Conservation (phyloP, 2,329 filamentous ascomycete genomes). For the Penicillium olsonii region DNA sequence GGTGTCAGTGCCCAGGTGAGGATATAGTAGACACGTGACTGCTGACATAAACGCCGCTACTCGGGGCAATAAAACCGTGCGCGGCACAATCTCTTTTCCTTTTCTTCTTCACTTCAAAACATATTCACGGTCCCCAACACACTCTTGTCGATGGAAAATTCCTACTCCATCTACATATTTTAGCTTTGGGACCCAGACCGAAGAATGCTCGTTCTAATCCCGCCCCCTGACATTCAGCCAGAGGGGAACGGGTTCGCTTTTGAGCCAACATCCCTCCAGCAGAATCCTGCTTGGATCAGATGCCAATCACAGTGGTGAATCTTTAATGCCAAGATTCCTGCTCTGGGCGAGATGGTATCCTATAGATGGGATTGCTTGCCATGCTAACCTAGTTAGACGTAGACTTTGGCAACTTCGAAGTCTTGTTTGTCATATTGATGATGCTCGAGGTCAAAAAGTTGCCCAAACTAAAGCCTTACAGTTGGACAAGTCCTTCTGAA, state of each 20-base stretch:
- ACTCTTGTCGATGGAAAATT: constrained; percentile 45
- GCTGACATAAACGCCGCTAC: constrained; percentile 11
- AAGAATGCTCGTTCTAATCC: constrained; percentile 48
- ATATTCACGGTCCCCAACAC: constrained; percentile 47
- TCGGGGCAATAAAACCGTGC: constrained; percentile 7
- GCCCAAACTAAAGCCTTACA: constrained; percentile 40
- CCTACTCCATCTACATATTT: constrained; percentile 46
- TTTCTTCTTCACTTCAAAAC: constrained; percentile 27
- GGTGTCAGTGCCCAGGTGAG: too few relatives aligned
- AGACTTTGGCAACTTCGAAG: constrained; percentile 46
- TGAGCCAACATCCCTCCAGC: constrained; percentile 40
- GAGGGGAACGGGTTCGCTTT: constrained; percentile 48
- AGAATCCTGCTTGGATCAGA: neutral
- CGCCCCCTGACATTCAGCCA: constrained; percentile 32
- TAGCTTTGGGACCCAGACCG: constrained; percentile 44
- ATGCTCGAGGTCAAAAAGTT: constrained; percentile 49
- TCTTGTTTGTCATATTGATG: constrained; percentile 45
- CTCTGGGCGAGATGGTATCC: neutral
- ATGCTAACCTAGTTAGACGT: constrained; percentile 7
- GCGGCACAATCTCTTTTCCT: constrained; percentile 20
- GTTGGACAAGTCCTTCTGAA: constrained; percentile 28
- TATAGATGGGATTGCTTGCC: constrained; percentile 1
- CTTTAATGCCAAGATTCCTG: constrained; percentile 2
- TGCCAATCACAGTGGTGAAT: neutral
- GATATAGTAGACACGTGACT: neutral